Evolutionary conservation across 148 eudicot genomes (phyloP), one percentile per base, ranked within the genome.

Genomic region (Polygonum maritimum): DNA sequence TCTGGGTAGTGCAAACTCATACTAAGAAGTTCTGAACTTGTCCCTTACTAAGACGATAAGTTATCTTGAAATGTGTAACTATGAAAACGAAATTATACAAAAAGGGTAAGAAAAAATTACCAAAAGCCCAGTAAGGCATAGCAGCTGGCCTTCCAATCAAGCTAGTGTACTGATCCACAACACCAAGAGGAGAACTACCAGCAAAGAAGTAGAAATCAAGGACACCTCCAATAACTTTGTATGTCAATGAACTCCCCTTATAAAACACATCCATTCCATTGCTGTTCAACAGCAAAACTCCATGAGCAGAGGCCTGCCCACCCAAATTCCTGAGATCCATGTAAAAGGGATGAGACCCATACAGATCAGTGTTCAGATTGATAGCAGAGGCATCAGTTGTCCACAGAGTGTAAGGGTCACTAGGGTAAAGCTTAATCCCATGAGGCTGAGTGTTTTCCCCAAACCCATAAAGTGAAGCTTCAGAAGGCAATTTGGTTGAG

Each of bases 91-190:
- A 31, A 76, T 21, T 13, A 41, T n/a, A n/a, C n/a, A n/a, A 26
- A 38, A 22, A 35, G 52, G 33, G 69, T 58, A 26, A 33, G 44
- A 77, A 72, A 75, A n/a, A 41, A 16, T 41, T 77, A 93, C 97
- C 98, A n/a, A 93, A 80, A 82, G 98, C 84, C 98, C 98, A 93
- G 77, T 93, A 93, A 52, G 98, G 98, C 94, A 93, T 93, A 2
- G 98, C 89, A 78, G 98, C 98, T 10, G 97, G 98, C 71, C 97
- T 81, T 26, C 98, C 98, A 71, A 93, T 85, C 79, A 93, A 85
- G 78, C 79, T 80, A 7, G 98, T 93, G 22, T 93, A 93, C 88
- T 93, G 98, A 84, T 89, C 91, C 16, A 93, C 91, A 69, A 91
- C 91, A 79, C 78, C 89, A 39, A 93, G 83, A 11, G 98, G 98